These are phyloP conservation scores for Fusarium sp. DNA, from an alignment of 2,329 filamentous ascomycete genomes.

Conservation along the genomic window DNA sequence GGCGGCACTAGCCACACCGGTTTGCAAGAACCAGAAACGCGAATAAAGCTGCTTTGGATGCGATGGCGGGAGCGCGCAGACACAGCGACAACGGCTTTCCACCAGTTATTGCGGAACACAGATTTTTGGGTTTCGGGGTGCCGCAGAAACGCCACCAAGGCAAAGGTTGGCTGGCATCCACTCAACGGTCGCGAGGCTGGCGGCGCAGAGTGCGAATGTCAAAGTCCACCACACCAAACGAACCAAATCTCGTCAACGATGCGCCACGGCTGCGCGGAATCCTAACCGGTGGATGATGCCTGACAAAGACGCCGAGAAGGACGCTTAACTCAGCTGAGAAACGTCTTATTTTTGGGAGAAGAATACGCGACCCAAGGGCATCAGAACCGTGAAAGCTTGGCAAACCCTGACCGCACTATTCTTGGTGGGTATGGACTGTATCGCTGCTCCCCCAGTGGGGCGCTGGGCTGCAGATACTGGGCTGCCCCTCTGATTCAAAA, in stretches of 20 bases:
- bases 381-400: constrained; percentile 41
- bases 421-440: constrained; percentile 33
- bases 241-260: constrained; percentile 40
- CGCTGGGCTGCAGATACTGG: constrained; percentile 34
- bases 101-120: constrained; percentile 24
- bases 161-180: constrained; percentile 23
- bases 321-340: constrained; percentile 48
- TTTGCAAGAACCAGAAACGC: constrained; percentile 15
- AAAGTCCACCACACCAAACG: constrained; percentile 29
- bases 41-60: constrained; percentile 14
- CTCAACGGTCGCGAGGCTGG: constrained; percentile 43
- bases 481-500: constrained; percentile 43
- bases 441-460: constrained; percentile 43
- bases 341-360: constrained; percentile 28
- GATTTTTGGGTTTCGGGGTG: constrained; percentile 19
- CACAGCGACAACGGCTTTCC: constrained; percentile 16
- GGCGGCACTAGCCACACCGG: constrained; percentile 44
- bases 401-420: constrained; percentile 42
- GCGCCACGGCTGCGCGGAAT: constrained; percentile 34
- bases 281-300: constrained; percentile 38
- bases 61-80: constrained; percentile 13
- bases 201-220: constrained; percentile 19
- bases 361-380: constrained; percentile 27
- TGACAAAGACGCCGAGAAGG: constrained; percentile 35
- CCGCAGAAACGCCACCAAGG: constrained; percentile 32